phyloP scores from a whole-genome alignment of 2,329 filamentous ascomycete genomes.

The Pezicula rhizophila region DNA sequence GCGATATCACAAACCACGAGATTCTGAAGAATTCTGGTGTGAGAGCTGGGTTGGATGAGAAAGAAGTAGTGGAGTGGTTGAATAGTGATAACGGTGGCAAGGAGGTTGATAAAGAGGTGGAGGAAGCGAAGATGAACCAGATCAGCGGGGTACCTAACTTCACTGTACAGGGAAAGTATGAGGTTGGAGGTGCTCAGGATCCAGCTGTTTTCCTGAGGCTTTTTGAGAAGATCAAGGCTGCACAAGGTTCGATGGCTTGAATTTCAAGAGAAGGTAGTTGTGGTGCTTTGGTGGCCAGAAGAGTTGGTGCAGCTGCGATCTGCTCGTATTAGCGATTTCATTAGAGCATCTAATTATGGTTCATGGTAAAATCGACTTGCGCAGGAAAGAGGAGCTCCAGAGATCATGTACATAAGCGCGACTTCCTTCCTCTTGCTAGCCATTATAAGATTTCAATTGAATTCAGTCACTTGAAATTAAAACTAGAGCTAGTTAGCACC shows the following conservation, averaged over 20 bases:
- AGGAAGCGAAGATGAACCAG: constrained; percentile 35
- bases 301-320: too few relatives aligned
- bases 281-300: too few relatives aligned
- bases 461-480: too few relatives aligned
- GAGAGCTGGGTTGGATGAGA: constrained; percentile 45
- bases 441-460: too few relatives aligned
- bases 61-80: constrained; percentile 49
- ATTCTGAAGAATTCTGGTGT: constrained; percentile 47
- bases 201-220: constrained; percentile 58
- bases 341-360: too few relatives aligned
- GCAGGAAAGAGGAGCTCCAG: too few relatives aligned
- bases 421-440: too few relatives aligned
- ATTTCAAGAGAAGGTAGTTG: neutral
- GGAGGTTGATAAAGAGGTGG: constrained; percentile 28
- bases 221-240: constrained; percentile 48
- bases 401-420: too few relatives aligned
- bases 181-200: constrained; percentile 68
- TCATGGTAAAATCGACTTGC: too few relatives aligned
- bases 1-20: constrained; percentile 54
- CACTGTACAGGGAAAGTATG: constrained; percentile 61
- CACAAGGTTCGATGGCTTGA: constrained; percentile 20
- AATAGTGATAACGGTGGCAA: constrained; percentile 46
- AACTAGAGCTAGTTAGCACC: too few relatives aligned
- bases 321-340: too few relatives aligned
- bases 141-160: constrained; percentile 70